Percentiles rank a stretch among this genome's conserved stretches.
These are phyloP conservation scores for Syzygium oleosum DNA, from an alignment of 345 rosid species.

Conservation along the genomic window DNA sequence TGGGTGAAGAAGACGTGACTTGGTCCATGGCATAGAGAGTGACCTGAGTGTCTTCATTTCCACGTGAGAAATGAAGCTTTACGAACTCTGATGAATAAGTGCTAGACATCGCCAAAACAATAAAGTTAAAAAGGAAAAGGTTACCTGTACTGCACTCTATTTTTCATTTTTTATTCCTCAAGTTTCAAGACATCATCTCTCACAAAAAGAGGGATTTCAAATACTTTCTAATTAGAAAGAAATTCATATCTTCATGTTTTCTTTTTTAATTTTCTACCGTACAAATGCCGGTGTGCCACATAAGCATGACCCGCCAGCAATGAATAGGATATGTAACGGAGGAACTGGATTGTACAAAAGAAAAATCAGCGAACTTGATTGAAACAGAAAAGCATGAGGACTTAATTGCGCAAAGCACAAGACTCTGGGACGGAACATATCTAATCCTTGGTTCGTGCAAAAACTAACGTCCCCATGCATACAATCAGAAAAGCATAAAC, in stretches of 20 bases:
- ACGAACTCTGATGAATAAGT: not conserved
- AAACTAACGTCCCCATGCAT: not conserved
- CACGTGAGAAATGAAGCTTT: not conserved
- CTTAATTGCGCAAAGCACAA: not conserved
- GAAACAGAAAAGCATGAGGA: not conserved
- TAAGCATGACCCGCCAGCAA: not conserved
- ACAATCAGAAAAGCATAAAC: not conserved
- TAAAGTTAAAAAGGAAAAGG: not conserved
- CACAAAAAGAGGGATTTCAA: not conserved
- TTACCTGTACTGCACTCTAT: not conserved
- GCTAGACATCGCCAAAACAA: not conserved
- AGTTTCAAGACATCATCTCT: not conserved
- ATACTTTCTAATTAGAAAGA: no score
- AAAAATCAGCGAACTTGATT: not conserved
- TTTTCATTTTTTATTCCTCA: not conserved
- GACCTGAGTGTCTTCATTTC: not conserved
- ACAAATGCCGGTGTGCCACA: not conserved
- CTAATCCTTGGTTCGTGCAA: not conserved
- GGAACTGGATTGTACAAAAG: not conserved
- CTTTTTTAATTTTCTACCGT: not conserved
- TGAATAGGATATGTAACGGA: not conserved
- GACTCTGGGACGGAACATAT: not conserved
- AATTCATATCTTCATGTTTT: not conserved
- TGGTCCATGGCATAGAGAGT: constrained; percentile 23
- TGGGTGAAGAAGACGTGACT: constrained; percentile 15